phyloP scores from a whole-genome alignment of 306 rosid genomes.

The Corylus americana region DNA sequence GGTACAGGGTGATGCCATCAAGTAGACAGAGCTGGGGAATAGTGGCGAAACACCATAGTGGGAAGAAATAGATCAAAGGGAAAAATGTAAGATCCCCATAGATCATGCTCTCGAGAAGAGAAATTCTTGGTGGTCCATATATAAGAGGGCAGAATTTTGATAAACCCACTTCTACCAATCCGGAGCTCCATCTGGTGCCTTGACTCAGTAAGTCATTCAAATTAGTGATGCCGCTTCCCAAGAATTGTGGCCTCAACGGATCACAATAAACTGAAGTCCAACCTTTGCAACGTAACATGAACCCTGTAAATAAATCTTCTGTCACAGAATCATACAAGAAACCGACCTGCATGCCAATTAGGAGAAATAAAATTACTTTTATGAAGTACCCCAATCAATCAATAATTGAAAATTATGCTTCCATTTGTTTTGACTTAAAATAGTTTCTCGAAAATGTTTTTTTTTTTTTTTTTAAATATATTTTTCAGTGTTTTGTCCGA shows the following conservation, averaged over 20 bases:
- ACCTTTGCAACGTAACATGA: constrained; percentile 55
- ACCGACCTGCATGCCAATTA: constrained; percentile 51
- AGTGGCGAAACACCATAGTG: constrained; percentile 58
- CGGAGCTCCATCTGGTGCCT: constrained; percentile 63
- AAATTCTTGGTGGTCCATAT: constrained; percentile 41
- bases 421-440: no score
- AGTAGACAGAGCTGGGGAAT: constrained; percentile 68
- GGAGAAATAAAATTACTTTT: neutral
- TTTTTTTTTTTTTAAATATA: no score
- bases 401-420: neutral
- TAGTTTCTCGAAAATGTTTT: no score
- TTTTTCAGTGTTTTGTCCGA: no score
- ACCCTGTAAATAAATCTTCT: constrained; percentile 67
- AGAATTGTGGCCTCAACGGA: constrained; percentile 62
- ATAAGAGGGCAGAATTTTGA: constrained; percentile 60
- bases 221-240: constrained; percentile 55
- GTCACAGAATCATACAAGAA: constrained; percentile 49
- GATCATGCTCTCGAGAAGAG: constrained; percentile 50
- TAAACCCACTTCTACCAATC: constrained; percentile 52
- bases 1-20: constrained; percentile 57
- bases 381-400: neutral
- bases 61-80: constrained; percentile 42
- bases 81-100: constrained; percentile 40
- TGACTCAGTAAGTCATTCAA: constrained; percentile 65
- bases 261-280: constrained; percentile 65